These are phyloP conservation scores for Diutina siamensis DNA, from an alignment of 1,139 yeast genomes.

Conservation along the genomic window DNA sequence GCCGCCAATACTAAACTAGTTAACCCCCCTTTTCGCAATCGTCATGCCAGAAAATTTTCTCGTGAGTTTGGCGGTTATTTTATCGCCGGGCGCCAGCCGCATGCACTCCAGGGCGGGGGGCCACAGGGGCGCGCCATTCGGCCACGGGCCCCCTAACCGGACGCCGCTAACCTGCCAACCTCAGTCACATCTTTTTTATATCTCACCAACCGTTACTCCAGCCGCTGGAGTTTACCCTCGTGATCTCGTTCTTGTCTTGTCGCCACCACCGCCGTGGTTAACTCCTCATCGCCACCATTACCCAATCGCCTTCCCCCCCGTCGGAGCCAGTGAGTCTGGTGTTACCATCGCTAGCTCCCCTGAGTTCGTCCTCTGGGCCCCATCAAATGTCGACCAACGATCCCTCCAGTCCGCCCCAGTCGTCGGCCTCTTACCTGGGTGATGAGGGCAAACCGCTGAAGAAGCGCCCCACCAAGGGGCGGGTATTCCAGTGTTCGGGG, in stretches of 20 bases:
- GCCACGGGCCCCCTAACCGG: background rate
- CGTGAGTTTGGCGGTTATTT: background rate
- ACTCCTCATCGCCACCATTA: background rate
- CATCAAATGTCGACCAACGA: background rate
- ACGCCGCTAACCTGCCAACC: background rate
- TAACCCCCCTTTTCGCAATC: background rate
- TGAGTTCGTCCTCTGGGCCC: background rate
- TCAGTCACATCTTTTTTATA: background rate
- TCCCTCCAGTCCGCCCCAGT: background rate
- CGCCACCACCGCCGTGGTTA: background rate
- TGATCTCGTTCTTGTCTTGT: background rate
- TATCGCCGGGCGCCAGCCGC: background rate
- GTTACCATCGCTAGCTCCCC: background rate
- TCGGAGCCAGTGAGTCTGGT: background rate
- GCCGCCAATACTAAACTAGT: background rate
- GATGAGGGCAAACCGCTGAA: constrained; percentile 2
- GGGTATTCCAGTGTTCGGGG: constrained; percentile 78
- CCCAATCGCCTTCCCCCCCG: background rate
- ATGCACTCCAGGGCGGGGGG: background rate
- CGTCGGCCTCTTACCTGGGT: background rate
- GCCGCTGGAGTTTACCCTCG: background rate
- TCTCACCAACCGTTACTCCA: background rate
- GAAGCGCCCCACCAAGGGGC: constrained; percentile 39
- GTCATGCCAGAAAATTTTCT: background rate
- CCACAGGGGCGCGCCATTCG: background rate